Percentiles rank a stretch among this genome's conserved stretches.
These are phyloP conservation scores for Leucoagaricus sp. DNA, from an alignment of 1,284 basidiomycete species.

Conservation along the genomic window DNA sequence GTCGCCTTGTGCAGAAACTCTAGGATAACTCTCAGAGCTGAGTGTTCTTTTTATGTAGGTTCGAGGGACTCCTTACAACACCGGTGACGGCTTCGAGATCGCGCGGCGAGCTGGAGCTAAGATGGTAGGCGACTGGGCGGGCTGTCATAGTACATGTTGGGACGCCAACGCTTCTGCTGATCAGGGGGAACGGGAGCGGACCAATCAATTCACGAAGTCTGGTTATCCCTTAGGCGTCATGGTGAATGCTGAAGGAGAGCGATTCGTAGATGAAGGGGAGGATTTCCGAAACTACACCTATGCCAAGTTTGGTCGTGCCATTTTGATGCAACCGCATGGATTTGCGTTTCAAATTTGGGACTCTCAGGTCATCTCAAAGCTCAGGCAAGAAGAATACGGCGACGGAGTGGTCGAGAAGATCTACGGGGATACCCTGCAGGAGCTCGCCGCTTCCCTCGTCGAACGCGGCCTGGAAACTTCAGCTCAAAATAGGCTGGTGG, in stretches of 20 bases:
- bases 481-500: constrained; percentile 41
- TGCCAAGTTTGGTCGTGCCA: constrained; percentile 62
- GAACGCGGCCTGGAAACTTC: constrained; percentile 52
- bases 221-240: constrained; percentile 72
- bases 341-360: constrained; percentile 69
- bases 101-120: constrained; percentile 55
- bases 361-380: constrained; percentile 38
- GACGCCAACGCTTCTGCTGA: constrained; percentile 59
- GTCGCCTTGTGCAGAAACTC: constrained; percentile 13
- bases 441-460: constrained; percentile 49
- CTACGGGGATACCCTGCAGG: constrained; percentile 47
- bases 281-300: constrained; percentile 75
- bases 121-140: constrained; percentile 56
- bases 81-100: constrained; percentile 60
- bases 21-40: not conserved
- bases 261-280: constrained; percentile 71
- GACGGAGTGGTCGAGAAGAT: constrained; percentile 59
- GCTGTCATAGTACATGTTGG: constrained; percentile 73
- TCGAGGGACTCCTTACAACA: constrained; percentile 69
- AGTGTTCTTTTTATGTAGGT: constrained; percentile 40
- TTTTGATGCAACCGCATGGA: constrained; percentile 57
- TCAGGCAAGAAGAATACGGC: constrained; percentile 65
- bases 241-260: constrained; percentile 54
- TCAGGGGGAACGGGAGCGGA: constrained; percentile 54
- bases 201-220: constrained; percentile 72